Base-by-base conservation (phyloP, 2,329 filamentous ascomycete species). In the Davidsoniella eucalypti region DNA sequence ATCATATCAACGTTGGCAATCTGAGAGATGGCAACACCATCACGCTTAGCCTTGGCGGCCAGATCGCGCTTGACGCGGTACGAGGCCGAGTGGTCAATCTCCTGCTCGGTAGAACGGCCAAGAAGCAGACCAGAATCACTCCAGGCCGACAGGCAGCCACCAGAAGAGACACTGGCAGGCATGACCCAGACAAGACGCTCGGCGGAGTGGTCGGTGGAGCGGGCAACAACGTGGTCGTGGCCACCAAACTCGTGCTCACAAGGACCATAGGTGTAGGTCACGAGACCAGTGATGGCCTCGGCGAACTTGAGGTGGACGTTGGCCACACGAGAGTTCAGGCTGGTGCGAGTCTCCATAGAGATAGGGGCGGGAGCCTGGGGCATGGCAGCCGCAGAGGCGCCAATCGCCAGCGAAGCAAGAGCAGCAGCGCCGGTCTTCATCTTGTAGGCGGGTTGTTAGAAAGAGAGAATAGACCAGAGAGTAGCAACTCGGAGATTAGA, bases 21-120 rank as follows among this genome's bases (percentile, higher is more conserved):
- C 47, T 74, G 70, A 49, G 69, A 69, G 64, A 80, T 71, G 16
- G 67, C 53, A 36, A 71, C 66, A 42, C 59, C 58, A 42, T 56
- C 55, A 29, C 55, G 44, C 40, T 55, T 55, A 2, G 58, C 53
- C 39, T 60, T 60, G 56, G 52, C 55, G 49, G 45, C 53, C 40
- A 42, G 42, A 29, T 49, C 41, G 12, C 41, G 36, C 12, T 47
- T 50, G 18, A 37, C 21, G 5, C 25, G 46, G 33, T 50, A 53
- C 39, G 52, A 53, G 18, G 17, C 23, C 6, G 55, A 51, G 40
- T 56, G 54, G 23, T 55, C 54, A 21, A 56, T 54, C 16, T 52
- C 51, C 38, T 55, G 51, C 38, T 52, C 38, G 18, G 18, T n/a
- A 61, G 62, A 16, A 63, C 67, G 17, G 65, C 54, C 3, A 65